These are phyloP conservation scores for Rhizopus sp. DNA, from an alignment of 371 early-diverging fungal species.

Conservation along the genomic window DNA sequence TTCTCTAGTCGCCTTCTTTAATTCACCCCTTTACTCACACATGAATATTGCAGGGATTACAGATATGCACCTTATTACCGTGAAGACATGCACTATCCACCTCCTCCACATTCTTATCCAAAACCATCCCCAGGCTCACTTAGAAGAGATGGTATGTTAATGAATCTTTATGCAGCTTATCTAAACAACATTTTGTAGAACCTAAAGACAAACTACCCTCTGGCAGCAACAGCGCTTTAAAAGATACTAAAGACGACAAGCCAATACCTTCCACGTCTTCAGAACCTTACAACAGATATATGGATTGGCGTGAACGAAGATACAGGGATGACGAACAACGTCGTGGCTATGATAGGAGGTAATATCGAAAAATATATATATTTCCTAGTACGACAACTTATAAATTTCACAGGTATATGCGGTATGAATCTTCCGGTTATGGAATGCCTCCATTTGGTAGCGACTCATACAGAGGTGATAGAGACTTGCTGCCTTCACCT, in stretches of 20 bases:
- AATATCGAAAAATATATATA: not conserved
- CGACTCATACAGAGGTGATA: conserved; percentile 50
- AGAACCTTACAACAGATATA: conserved; percentile 30
- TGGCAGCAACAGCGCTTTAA: conserved; percentile 18
- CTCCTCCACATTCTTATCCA: conserved; percentile 40
- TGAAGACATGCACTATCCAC: conserved; percentile 43
- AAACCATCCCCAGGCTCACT: conserved; percentile 29
- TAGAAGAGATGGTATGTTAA: conserved; percentile 40
- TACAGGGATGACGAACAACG: conserved; percentile 52
- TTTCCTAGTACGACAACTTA: not conserved
- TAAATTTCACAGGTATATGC: conserved; percentile 20
- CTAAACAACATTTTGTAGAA: conserved; percentile 1
- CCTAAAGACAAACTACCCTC: conserved; percentile 24
- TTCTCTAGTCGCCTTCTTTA: not conserved
- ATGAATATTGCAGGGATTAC: conserved; percentile 19
- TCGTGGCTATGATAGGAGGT: conserved; percentile 44
- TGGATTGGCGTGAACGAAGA: conserved; percentile 47
- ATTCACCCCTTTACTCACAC: not conserved
- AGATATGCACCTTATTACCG: conserved; percentile 52
- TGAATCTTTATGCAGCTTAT: no score
- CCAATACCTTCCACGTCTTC: conserved; percentile 15
- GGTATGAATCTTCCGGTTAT: conserved; percentile 44
- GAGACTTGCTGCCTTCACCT: conserved; percentile 42
- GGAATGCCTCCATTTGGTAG: conserved; percentile 48
- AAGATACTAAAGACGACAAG: conserved; percentile 37